These are phyloP conservation scores for Thermothelomyces thermophilus DNA, from an alignment of 2,329 filamentous ascomycete species.

Conservation along the genomic window DNA sequence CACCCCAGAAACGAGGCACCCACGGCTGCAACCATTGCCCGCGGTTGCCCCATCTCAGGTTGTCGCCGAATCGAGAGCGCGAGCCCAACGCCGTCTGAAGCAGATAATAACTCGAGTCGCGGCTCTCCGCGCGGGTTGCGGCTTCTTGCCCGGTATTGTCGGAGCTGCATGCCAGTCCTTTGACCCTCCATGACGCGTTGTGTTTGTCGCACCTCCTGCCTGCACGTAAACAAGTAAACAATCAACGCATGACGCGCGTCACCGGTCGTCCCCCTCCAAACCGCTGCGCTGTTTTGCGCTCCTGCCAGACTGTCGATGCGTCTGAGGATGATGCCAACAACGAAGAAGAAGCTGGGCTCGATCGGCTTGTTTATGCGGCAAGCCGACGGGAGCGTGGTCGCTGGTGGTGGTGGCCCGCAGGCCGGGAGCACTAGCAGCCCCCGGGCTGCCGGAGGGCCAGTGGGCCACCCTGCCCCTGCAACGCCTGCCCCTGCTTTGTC, in stretches of 20 bases:
- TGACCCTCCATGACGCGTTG: constrained; percentile 7
- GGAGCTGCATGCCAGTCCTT: constrained; percentile 9
- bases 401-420: background rate
- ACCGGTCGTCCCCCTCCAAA: constrained; percentile 14
- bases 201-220: constrained; percentile 2
- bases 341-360: constrained; percentile 32
- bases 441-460: constrained; percentile 8
- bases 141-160: constrained; percentile 7
- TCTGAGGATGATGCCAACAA: constrained; percentile 29
- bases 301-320: constrained; percentile 15
- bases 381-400: constrained; percentile 14
- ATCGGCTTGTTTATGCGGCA: constrained; percentile 25
- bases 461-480: constrained; percentile 19
- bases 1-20: background rate
- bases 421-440: constrained; percentile 5
- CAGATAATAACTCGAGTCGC: constrained; percentile 24
- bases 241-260: constrained; percentile 6
- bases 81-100: constrained; percentile 22
- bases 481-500: constrained; percentile 15
- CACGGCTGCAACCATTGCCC: constrained; percentile 5
- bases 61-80: constrained; percentile 21
- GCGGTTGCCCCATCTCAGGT: constrained; percentile 16
- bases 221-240: constrained; percentile 25
- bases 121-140: constrained; percentile 17
- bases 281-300: background rate